Evolutionary conservation across 805 yeast species (phyloP).

Genomic region (Lachancea sp.): DNA sequence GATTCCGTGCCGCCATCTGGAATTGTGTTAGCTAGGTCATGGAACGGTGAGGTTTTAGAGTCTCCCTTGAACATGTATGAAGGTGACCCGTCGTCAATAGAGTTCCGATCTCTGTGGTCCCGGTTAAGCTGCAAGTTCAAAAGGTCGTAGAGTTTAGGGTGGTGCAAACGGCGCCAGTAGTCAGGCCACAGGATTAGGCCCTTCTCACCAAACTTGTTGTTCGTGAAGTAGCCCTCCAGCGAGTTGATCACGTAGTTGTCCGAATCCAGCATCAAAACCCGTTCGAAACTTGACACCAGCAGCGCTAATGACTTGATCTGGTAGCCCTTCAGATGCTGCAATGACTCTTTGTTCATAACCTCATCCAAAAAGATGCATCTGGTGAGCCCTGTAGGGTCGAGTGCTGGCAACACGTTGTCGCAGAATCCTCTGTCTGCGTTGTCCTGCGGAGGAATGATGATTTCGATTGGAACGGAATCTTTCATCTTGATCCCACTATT

Average conservation of each 20-base stretch:
- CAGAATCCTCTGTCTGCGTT: conserved; percentile 59
- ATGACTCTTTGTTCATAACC: conserved; percentile 43
- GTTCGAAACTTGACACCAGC: conserved; percentile 65
- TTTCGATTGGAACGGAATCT: conserved; percentile 71
- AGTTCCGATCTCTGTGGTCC: conserved; percentile 33
- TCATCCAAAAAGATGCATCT: conserved; percentile 61
- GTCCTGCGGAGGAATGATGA: conserved; percentile 57
- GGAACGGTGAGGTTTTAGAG: conserved; percentile 37
- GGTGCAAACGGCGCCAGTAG: conserved; percentile 79
- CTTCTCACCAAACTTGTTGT: conserved; percentile 47
- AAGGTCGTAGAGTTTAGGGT: conserved; percentile 64
- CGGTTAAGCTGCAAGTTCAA: conserved; percentile 48
- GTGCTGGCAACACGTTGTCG: conserved; percentile 48
- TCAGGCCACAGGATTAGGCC: conserved; percentile 75
- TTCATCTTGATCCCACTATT: conserved; percentile 18
- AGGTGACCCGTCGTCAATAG: conserved; percentile 33
- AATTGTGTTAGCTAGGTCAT: conserved; percentile 55
- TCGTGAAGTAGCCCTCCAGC: conserved; percentile 53
- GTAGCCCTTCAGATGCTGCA: conserved; percentile 49
- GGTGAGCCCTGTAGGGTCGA: conserved; percentile 33
- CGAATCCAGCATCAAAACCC: conserved; percentile 65
- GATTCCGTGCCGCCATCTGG: conserved; percentile 71
- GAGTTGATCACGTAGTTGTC: conserved; percentile 66
- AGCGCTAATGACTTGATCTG: conserved; percentile 67
- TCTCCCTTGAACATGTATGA: conserved; percentile 18